phyloP scores from a whole-genome alignment of 176 grass and related monocot genomes.

The Bolboschoenus planiculmis region DNA sequence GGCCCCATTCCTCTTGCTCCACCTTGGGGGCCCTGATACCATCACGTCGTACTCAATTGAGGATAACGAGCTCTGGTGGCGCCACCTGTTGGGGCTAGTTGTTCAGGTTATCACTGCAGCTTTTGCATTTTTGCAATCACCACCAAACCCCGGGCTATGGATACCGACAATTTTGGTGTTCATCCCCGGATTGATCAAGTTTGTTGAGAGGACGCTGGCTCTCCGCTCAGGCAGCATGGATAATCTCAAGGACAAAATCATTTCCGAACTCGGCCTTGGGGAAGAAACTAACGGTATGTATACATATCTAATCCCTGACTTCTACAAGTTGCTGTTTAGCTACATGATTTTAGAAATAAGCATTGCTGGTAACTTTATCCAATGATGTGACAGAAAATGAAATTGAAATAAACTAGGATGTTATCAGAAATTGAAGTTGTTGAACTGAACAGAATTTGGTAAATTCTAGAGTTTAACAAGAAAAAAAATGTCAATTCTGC shows the following conservation, averaged over 20 bases:
- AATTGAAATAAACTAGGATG: too few species aligned
- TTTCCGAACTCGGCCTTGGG: constrained; percentile 42
- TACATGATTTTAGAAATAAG: too few species aligned
- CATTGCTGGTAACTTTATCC: background rate
- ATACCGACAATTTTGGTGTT: constrained; percentile 35
- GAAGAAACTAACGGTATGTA: constrained; percentile 1
- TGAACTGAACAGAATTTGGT: background rate
- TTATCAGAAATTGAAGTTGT: background rate
- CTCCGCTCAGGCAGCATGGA: constrained; percentile 37
- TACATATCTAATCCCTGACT: background rate
- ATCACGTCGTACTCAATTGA: background rate
- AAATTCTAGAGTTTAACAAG: background rate
- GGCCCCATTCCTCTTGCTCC: background rate
- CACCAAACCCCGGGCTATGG: background rate
- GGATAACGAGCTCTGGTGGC: background rate
- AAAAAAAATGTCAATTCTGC: background rate
- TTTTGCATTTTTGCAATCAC: background rate
- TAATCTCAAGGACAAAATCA: constrained; percentile 32
- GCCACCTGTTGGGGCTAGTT: background rate
- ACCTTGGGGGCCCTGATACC: background rate
- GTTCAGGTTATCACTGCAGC: background rate
- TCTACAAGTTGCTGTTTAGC: background rate
- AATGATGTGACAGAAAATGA: background rate
- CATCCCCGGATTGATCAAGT: constrained; percentile 36
- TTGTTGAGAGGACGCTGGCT: constrained; percentile 39